phyloP scores from a whole-genome alignment of 331 rosid genomes.

The Erythrophleum ivorense region DNA sequence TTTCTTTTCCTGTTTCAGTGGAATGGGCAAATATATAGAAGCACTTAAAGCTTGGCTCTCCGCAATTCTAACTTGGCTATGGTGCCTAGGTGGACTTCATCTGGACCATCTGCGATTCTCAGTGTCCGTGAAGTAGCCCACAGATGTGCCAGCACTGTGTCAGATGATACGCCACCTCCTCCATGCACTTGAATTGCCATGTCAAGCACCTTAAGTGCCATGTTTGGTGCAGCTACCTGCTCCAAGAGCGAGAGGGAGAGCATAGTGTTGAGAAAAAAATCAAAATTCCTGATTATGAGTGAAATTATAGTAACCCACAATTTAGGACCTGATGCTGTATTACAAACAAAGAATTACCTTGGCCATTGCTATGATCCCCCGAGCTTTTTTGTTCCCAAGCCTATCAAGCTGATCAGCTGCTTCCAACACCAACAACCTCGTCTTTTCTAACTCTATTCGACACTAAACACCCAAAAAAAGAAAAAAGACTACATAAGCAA shows the following conservation, averaged over 20 bases:
- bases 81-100: conserved; percentile 95
- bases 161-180: conserved; percentile 88
- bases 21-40: not conserved
- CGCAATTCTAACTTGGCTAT: conserved; percentile 87
- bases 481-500: conserved; percentile 22
- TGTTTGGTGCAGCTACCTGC: conserved; percentile 97
- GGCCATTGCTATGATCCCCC: conserved; percentile 94
- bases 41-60: conserved; percentile 73
- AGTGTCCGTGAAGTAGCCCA: conserved; percentile 94
- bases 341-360: conserved; percentile 57
- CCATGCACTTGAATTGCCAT: conserved; percentile 99
- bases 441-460: conserved; percentile 84
- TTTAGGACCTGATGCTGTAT: not conserved
- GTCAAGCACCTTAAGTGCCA: conserved; percentile 90
- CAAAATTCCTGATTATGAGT: not conserved
- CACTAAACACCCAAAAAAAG: conserved; percentile 54
- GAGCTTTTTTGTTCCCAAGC: conserved; percentile 84
- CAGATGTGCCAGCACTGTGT: conserved; percentile 87
- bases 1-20: not conserved
- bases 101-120: conserved; percentile 96
- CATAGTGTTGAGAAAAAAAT: conserved; percentile 2
- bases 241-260: conserved; percentile 36
- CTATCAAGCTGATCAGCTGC: conserved; percentile 95
- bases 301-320: conserved; percentile 13
- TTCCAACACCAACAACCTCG: conserved; percentile 87